Evolutionary conservation across 2,329 filamentous ascomycete species (phyloP).

Genomic region (Talaromyces marneffei): DNA sequence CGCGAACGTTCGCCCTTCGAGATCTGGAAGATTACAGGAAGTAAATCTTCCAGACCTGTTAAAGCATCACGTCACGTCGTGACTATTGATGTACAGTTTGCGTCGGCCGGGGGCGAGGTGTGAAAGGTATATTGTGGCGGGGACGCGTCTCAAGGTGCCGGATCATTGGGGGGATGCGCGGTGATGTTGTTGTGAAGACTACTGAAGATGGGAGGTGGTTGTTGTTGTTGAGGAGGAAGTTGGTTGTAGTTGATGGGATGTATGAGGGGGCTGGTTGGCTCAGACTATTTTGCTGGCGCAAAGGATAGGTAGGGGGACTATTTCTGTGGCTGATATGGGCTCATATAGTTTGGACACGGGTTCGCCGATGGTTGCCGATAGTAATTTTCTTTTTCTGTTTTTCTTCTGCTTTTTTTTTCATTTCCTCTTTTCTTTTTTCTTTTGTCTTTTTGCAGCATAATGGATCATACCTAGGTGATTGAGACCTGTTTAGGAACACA

Average conservation of each 20-base stretch:
- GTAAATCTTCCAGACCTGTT: background rate
- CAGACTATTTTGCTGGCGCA: background rate
- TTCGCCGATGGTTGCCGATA: no score
- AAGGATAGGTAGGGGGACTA: background rate
- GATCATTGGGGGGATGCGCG: conserved; percentile 1
- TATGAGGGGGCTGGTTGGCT: background rate
- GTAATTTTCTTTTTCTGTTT: no score
- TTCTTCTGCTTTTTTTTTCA: no score
- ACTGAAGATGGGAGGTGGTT: background rate
- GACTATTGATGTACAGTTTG: background rate
- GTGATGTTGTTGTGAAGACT: background rate
- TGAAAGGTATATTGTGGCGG: background rate
- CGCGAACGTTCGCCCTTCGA: background rate
- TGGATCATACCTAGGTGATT: no score
- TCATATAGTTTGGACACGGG: no score
- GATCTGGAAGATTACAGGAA: background rate
- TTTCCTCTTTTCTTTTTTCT: no score
- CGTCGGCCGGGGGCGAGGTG: background rate
- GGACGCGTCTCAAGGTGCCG: conserved; percentile 3
- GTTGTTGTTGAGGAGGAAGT: background rate
- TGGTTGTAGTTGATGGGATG: background rate
- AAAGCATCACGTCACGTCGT: background rate
- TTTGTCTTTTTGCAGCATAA: background rate
- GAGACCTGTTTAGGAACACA: no score
- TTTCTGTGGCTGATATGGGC: no score